Evolutionary conservation across 2,329 filamentous ascomycete genomes (phyloP).

Genomic region (Aureobasidium sp.): DNA sequence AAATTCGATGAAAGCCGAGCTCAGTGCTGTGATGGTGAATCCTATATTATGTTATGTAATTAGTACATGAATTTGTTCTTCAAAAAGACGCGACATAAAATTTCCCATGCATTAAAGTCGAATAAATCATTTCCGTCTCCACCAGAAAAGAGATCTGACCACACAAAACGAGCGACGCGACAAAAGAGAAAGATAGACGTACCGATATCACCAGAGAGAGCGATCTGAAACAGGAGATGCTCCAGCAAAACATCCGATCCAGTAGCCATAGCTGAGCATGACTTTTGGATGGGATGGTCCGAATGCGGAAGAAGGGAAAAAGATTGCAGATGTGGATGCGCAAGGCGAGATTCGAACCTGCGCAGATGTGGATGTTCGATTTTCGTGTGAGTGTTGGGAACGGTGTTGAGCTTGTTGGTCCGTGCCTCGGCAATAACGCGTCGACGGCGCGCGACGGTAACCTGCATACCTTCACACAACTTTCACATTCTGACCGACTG

Average conservation of each 20-base stretch:
- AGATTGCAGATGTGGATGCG: conserved; percentile 15
- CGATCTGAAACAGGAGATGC: conserved; percentile 65
- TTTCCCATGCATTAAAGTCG: not conserved
- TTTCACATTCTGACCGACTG: no score
- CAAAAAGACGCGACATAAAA: conserved; percentile 11
- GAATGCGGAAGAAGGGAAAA: not conserved
- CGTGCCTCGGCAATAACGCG: not conserved
- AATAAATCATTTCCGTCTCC: conserved; percentile 9
- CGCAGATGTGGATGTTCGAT: not conserved
- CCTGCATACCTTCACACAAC: no score
- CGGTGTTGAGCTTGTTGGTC: not conserved
- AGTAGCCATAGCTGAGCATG: conserved; percentile 43
- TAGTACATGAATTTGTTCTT: conserved; percentile 2
- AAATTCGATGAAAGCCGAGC: conserved; percentile 40
- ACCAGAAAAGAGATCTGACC: conserved; percentile 14
- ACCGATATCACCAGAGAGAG: conserved; percentile 65
- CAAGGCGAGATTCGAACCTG: conserved; percentile 16
- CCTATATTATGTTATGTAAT: conserved; percentile 5
- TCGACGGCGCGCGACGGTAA: not conserved
- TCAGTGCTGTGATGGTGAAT: conserved; percentile 39
- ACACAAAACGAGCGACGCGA: not conserved
- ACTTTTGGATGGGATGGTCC: not conserved
- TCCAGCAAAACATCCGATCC: conserved; percentile 65
- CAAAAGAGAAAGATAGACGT: conserved; percentile 34
- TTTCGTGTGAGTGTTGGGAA: conserved; percentile 12